phyloP scores from a whole-genome alignment of 495 filamentous ascomycete genomes.

The Trichoderma virens region DNA sequence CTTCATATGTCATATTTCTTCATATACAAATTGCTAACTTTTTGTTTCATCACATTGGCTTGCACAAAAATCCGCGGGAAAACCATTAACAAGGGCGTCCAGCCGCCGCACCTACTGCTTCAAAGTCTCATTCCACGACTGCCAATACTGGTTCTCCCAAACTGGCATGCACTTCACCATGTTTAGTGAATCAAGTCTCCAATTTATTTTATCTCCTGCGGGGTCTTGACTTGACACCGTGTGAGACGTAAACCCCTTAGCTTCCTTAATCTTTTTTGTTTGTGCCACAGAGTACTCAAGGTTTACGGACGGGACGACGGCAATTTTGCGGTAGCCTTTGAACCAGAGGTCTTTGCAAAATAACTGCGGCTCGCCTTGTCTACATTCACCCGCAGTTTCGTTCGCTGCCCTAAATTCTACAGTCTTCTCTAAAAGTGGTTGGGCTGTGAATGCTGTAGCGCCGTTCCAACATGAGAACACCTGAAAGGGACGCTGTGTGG shows the following conservation, averaged over 20 bases:
- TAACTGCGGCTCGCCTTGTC: constrained; percentile 38
- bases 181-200: neutral
- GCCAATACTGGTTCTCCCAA: constrained; percentile 5
- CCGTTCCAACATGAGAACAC: constrained; percentile 51
- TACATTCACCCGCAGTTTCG: constrained; percentile 30
- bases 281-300: constrained; percentile 35
- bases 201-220: neutral
- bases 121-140: constrained; percentile 6
- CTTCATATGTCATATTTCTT: neutral
- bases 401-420: constrained; percentile 27
- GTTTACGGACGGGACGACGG: constrained; percentile 43
- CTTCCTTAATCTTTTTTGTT: constrained; percentile 29
- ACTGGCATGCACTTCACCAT: constrained; percentile 3
- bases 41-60: neutral
- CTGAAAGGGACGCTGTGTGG: constrained; percentile 35
- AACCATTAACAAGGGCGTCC: neutral
- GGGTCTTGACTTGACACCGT: neutral
- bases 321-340: constrained; percentile 36
- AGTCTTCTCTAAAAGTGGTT: constrained; percentile 23
- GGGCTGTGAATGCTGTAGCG: constrained; percentile 24
- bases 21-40: neutral
- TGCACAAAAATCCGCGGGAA: neutral
- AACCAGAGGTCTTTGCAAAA: constrained; percentile 45
- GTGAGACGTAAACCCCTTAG: constrained; percentile 25
- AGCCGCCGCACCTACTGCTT: neutral